A percentile compares a stretch with the other conserved stretches of the same genome.
Conservation (phyloP, 306 rosid genomes). For the Oemleria cerasiformis region DNA sequence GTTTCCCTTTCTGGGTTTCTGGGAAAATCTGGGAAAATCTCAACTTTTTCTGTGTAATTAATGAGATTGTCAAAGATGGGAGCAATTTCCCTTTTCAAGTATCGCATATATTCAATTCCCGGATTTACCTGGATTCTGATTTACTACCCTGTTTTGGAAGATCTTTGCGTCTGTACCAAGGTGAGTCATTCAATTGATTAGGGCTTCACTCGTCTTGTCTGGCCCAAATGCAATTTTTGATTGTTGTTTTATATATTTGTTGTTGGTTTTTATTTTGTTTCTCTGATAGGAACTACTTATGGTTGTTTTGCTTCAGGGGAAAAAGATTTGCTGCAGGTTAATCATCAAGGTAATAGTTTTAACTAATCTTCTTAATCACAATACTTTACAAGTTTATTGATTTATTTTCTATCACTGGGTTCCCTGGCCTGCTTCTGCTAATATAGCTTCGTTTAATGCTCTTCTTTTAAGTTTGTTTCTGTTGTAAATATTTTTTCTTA, state of each 20-base stretch:
- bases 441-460: slow-evolving; percentile 9
- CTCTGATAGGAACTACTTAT: slow-evolving; percentile 8
- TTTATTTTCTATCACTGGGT: slow-evolving; percentile 1
- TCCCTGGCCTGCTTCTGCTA: background rate
- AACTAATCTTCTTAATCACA: background rate
- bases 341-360: slow-evolving; percentile 39
- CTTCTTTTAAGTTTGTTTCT: background rate
- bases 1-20: slow-evolving; percentile 24
- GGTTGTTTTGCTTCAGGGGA: slow-evolving; percentile 28
- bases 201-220: background rate
- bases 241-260: background rate
- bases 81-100: slow-evolving; percentile 29
- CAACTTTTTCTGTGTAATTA: slow-evolving; percentile 10
- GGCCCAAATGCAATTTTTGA: slow-evolving; percentile 1
- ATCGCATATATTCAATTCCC: slow-evolving; percentile 6
- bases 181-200: slow-evolving; percentile 5
- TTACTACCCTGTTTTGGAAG: slow-evolving; percentile 11
- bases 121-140: slow-evolving; percentile 13
- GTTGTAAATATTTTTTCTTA: background rate
- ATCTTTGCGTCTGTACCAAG: slow-evolving; percentile 9
- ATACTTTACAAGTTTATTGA: background rate
- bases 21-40: slow-evolving; percentile 11
- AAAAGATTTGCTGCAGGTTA: slow-evolving; percentile 17
- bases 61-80: slow-evolving; percentile 17
- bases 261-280: background rate